Percentiles rank a stretch among this genome's conserved stretches.
phyloP scores from a whole-genome alignment of 2,329 filamentous ascomycete species.

The Sodiomyces alkalinus region DNA sequence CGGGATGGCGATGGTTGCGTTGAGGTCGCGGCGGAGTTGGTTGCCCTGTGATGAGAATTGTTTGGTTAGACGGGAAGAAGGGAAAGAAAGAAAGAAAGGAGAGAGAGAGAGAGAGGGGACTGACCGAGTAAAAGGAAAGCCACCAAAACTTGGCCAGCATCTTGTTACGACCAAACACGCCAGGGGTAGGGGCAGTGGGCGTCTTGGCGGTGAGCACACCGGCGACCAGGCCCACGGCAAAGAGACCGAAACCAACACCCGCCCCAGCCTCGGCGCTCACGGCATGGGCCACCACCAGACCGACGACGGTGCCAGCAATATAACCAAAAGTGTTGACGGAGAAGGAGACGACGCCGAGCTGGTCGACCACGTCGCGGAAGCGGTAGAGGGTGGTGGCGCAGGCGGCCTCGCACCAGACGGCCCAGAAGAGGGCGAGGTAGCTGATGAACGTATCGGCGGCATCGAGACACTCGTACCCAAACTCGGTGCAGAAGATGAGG shows the following conservation, averaged over 20 bases:
- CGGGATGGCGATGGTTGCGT: slow-evolving; percentile 1
- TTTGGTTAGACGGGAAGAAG: no score
- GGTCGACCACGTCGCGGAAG: slow-evolving; percentile 26
- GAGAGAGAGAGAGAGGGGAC: no score
- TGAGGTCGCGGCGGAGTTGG: slow-evolving; percentile 3
- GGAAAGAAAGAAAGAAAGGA: no score
- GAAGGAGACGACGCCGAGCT: slow-evolving; percentile 26
- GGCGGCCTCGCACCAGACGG: slow-evolving; percentile 33
- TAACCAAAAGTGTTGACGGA: slow-evolving; percentile 30
- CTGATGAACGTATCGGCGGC: slow-evolving; percentile 38
- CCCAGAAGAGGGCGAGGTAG: slow-evolving; percentile 31
- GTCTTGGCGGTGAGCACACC: slow-evolving; percentile 21
- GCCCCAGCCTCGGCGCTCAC: slow-evolving; percentile 24
- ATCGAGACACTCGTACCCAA: slow-evolving; percentile 35
- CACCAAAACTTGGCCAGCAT: slow-evolving; percentile 3
- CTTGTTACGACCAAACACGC: background rate
- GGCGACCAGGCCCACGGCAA: slow-evolving; percentile 19
- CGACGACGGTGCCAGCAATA: slow-evolving; percentile 29
- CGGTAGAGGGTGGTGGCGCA: slow-evolving; percentile 34
- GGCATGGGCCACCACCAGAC: slow-evolving; percentile 29
- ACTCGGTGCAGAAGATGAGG: slow-evolving; percentile 36
- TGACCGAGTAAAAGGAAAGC: slow-evolving; percentile 3
- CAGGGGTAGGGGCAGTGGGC: slow-evolving; percentile 12
- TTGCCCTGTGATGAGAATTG: slow-evolving; percentile 4
- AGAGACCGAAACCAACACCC: slow-evolving; percentile 32